Percentiles rank a stretch among this genome's conserved stretches.
Evolutionary conservation across 2,329 filamentous ascomycete species (phyloP).

Genomic region (Zasmidium cellare): DNA sequence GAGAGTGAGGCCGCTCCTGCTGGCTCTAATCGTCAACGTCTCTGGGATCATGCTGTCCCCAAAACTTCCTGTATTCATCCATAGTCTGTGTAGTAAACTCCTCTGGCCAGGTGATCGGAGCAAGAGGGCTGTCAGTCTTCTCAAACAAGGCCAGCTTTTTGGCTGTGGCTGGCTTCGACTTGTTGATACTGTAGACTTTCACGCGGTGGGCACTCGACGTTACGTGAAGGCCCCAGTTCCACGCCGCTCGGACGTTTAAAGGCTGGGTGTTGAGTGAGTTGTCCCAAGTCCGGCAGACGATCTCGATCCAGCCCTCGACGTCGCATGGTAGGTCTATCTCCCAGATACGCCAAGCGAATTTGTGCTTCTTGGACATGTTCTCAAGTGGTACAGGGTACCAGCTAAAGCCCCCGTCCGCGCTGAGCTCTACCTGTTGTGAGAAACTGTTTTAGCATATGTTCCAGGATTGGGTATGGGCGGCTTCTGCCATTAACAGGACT

Average conservation of each 20-base stretch:
- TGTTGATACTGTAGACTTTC: conserved; percentile 64
- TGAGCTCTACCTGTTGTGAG: conserved; percentile 55
- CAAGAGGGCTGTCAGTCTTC: conserved; percentile 45
- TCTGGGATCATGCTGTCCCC: background rate
- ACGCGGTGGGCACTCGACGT: conserved; percentile 63
- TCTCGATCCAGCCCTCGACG: conserved; percentile 49
- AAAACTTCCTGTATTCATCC: conserved; percentile 47
- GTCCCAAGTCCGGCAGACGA: conserved; percentile 47
- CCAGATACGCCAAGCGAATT: conserved; percentile 66
- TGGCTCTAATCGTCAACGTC: background rate
- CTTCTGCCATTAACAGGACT: no score
- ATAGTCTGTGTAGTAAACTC: conserved; percentile 51
- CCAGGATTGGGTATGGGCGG: no score
- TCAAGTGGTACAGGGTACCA: conserved; percentile 65
- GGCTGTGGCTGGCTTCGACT: conserved; percentile 49
- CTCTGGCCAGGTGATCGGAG: conserved; percentile 56
- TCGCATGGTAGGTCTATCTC: conserved; percentile 60
- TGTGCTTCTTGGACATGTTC: conserved; percentile 62
- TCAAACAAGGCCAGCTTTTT: conserved; percentile 56
- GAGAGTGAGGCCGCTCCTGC: no score
- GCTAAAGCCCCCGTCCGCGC: conserved; percentile 61
- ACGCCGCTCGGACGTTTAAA: conserved; percentile 44
- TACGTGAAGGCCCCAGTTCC: conserved; percentile 50
- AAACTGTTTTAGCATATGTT: no score
- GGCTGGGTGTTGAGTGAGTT: conserved; percentile 50